A percentile compares a stretch with the other conserved stretches of the same genome.
Evolutionary conservation across 2,329 filamentous ascomycete genomes (phyloP).

Genomic region (Rhinocladiella similis): DNA sequence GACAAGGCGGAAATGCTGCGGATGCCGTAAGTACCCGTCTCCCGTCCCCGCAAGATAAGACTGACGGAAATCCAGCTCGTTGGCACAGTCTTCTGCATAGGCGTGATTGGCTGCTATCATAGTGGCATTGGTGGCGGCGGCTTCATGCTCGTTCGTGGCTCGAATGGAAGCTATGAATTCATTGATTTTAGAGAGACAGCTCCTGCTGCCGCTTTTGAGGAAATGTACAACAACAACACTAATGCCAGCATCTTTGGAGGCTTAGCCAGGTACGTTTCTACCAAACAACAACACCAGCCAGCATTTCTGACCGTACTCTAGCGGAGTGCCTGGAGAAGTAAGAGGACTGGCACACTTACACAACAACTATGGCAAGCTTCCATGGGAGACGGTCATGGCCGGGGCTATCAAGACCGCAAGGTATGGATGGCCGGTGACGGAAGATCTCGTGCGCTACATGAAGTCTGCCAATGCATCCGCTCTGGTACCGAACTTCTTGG

Average conservation of each 20-base stretch:
- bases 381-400: slow-evolving; percentile 70
- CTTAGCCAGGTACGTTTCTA: slow-evolving; percentile 55
- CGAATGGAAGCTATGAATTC: slow-evolving; percentile 75
- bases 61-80: slow-evolving; percentile 52
- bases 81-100: slow-evolving; percentile 72
- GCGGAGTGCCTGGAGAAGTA: slow-evolving; percentile 61
- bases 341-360: slow-evolving; percentile 79
- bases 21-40: slow-evolving; percentile 58
- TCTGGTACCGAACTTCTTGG: slow-evolving; percentile 63
- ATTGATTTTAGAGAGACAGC: slow-evolving; percentile 91
- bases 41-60: not conserved
- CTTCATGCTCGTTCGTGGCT: slow-evolving; percentile 77
- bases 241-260: slow-evolving; percentile 69
- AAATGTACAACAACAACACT: slow-evolving; percentile 79
- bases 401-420: slow-evolving; percentile 74
- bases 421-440: slow-evolving; percentile 70
- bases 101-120: slow-evolving; percentile 75
- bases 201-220: slow-evolving; percentile 73
- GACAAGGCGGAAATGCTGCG: slow-evolving; percentile 68
- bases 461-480: slow-evolving; percentile 45
- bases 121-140: slow-evolving; percentile 84
- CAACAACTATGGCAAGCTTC: slow-evolving; percentile 56
- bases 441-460: slow-evolving; percentile 77
- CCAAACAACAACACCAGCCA: not conserved
- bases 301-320: slow-evolving; percentile 30